Base-by-base conservation (phyloP, 164 flowering plant species). In the Aristolochia fimbriata region DNA sequence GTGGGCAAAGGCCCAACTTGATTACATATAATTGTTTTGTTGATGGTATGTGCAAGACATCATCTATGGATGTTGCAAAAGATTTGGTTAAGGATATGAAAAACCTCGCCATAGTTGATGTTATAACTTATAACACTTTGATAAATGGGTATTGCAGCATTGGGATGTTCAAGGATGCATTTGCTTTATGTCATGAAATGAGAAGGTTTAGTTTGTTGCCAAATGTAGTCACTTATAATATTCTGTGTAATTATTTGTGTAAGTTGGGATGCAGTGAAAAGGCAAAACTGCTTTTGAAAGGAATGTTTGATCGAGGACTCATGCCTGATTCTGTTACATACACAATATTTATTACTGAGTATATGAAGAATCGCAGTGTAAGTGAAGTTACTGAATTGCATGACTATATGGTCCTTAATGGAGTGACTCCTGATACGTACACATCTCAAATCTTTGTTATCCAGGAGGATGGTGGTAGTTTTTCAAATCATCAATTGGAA, bases 11-110 rank as follows among this genome's bases (percentile, higher is more conserved):
- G 23, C 72, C 76, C 22, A 77, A 77, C 37, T 54, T 73, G 66
- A 66, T 73, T 19, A 66, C 75, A 27, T 75, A 73, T 56, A 80
- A 77, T 65, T 67, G 78, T 19, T 50, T 77, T 59, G 13, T 80
- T 41, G 54, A 72, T 70, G 81, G 81, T 56, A 59, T 80, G 16
- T 77, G 81, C 73, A 80, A 72, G 62, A 66, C 56, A n/a, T 67
- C 22, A n/a, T 72, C 59, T 43, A 12, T 70, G 15, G 67, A 71
- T 59, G 16, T 17, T 15, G 79, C 75, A 27, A 62, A 15, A 64
- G 51, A 11, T 52, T 60, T 77, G 65, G 50, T 68, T 13, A 67
- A 70, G 22, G 54, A 55, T 55, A 64, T 74, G 58, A 62, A 43
- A 53, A 56, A 19, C 21, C 46, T 46, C 23, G 41, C 65, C 14